Evolutionary conservation across 257 asterid genomes (phyloP).

Genomic region (Capsicum baccatum): DNA sequence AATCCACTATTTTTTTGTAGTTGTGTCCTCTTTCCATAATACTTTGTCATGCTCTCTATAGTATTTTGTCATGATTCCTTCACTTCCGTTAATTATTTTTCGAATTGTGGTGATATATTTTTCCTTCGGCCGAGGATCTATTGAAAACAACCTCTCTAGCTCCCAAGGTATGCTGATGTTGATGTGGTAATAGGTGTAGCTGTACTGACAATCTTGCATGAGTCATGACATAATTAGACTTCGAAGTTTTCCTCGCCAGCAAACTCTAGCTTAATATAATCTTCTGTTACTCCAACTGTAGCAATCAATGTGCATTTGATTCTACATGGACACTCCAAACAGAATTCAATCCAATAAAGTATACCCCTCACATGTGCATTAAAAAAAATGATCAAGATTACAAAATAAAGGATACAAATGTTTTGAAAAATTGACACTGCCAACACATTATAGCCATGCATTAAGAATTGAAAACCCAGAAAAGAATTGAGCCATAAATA

Average conservation of each 20-base stretch:
- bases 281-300: conserved; percentile 5
- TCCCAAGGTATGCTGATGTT: too few relatives aligned
- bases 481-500: not conserved
- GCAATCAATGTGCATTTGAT: not conserved
- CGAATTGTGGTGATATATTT: too few relatives aligned
- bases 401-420: conserved; percentile 16
- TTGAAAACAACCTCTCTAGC: too few relatives aligned
- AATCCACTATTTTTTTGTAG: too few relatives aligned
- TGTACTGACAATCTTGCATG: not conserved
- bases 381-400: conserved; percentile 1
- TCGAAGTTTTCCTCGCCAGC: not conserved
- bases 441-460: not conserved
- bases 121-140: too few relatives aligned
- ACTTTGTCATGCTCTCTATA: too few relatives aligned
- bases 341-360: not conserved
- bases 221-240: not conserved
- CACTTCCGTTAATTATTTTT: too few relatives aligned
- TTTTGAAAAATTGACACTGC: not conserved
- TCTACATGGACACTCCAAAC: not conserved
- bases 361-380: not conserved
- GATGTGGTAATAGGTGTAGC: not conserved
- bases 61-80: too few relatives aligned
- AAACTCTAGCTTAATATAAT: not conserved
- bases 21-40: too few relatives aligned
- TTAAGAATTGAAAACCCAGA: not conserved